Evolutionary conservation across 371 early-diverging fungal species (phyloP).

Genomic region (Mortierella sp.): DNA sequence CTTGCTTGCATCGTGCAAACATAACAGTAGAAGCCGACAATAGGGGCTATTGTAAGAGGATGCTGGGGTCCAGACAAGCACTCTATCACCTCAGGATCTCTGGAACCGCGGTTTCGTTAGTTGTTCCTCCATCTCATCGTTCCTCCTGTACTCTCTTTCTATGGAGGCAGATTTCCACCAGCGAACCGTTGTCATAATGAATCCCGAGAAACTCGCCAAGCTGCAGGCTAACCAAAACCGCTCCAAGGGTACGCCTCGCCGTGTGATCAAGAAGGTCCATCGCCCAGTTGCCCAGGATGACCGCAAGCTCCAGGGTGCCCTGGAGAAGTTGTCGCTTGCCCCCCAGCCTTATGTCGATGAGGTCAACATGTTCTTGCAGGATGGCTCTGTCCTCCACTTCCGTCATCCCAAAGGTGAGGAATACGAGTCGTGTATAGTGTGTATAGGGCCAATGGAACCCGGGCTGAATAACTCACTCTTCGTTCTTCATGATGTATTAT

Average conservation of each 20-base stretch:
- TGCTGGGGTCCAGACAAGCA: no score
- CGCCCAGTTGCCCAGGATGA: constrained; percentile 82
- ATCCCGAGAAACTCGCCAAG: constrained; percentile 95
- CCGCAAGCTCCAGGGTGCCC: constrained; percentile 87
- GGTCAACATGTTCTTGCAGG: constrained; percentile 98
- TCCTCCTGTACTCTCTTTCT: no score
- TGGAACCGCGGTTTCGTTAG: no score
- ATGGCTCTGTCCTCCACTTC: constrained; percentile 96
- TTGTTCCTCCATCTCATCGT: no score
- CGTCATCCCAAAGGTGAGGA: constrained; percentile 84
- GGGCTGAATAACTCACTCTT: not conserved
- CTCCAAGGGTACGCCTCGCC: constrained; percentile 90
- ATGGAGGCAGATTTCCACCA: no score
- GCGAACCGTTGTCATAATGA: constrained; percentile 68
- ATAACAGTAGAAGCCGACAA: no score
- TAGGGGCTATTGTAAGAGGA: no score
- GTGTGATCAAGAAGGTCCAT: constrained; percentile 89
- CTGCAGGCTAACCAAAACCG: constrained; percentile 94
- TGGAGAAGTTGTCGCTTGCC: constrained; percentile 91
- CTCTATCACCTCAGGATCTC: no score
- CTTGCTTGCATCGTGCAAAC: no score
- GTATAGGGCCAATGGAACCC: no score
- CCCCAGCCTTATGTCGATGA: constrained; percentile 91
- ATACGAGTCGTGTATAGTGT: not conserved
- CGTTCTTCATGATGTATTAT: constrained; percentile 8